Evolutionary conservation across 371 early-diverging fungal species (phyloP).

Genomic region (Chytridium lagenaria): DNA sequence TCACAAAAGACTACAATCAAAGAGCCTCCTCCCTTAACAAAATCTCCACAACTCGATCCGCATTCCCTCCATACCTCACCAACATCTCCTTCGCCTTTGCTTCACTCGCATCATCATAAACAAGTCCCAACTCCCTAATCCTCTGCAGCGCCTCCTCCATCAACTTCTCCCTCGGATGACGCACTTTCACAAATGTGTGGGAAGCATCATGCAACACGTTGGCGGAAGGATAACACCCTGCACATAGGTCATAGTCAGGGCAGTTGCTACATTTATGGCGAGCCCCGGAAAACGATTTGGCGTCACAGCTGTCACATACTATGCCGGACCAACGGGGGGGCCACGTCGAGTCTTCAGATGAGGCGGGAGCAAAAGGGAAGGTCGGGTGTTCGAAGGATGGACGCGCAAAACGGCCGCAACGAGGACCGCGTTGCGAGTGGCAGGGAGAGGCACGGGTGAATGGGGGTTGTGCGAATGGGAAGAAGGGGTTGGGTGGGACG

Average conservation of each 20-base stretch:
- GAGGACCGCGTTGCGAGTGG: too few relatives aligned
- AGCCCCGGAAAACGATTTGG: constrained; percentile 25
- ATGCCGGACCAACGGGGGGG: constrained; percentile 35
- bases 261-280: constrained; percentile 43
- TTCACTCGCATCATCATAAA: constrained; percentile 12
- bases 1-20: too few relatives aligned
- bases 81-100: constrained; percentile 26
- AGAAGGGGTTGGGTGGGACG: constrained; percentile 21
- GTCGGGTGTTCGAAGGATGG: too few relatives aligned
- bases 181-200: constrained; percentile 25
- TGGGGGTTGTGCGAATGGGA: background rate
- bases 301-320: constrained; percentile 46
- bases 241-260: constrained; percentile 48
- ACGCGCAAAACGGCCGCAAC: too few relatives aligned
- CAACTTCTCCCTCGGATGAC: constrained; percentile 19
- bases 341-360: background rate
- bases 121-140: constrained; percentile 31
- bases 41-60: constrained; percentile 35
- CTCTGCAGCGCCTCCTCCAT: constrained; percentile 22
- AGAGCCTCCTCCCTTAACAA: constrained; percentile 25
- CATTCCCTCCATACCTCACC: constrained; percentile 24
- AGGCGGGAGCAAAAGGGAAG: constrained; percentile 5
- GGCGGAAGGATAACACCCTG: constrained; percentile 24
- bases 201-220: constrained; percentile 21
- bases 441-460: too few relatives aligned